Conservation (phyloP, 1,284 basidiomycete genomes). For the Pascua sp. region DNA sequence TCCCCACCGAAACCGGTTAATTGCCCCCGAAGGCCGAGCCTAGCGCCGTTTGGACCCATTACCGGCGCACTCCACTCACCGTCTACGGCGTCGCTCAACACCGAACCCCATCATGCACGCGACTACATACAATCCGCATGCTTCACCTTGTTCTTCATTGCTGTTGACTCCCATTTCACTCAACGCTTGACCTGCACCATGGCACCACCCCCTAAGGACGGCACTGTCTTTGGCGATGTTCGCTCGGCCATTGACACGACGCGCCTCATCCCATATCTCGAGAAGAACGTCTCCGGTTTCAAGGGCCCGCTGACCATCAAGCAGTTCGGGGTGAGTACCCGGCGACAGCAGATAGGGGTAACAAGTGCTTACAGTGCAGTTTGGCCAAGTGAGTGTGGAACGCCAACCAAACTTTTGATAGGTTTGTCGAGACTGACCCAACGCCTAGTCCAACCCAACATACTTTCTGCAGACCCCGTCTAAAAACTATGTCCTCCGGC, state of each 20-base stretch:
- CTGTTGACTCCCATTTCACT: too few relatives aligned
- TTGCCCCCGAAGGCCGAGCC: too few relatives aligned
- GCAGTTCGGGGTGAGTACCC: conserved; percentile 76
- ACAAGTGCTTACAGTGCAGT: conserved; percentile 17
- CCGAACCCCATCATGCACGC: too few relatives aligned
- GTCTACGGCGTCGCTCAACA: too few relatives aligned
- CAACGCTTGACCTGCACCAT: too few relatives aligned
- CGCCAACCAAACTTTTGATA: neutral
- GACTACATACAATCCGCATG: too few relatives aligned
- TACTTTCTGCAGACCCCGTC: conserved; percentile 55
- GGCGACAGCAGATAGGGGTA: too few relatives aligned
- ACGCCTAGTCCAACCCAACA: conserved; percentile 79
- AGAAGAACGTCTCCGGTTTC: conserved; percentile 58
- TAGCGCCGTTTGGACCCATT: too few relatives aligned
- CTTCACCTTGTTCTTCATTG: too few relatives aligned
- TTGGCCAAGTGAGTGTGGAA: neutral
- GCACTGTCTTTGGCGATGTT: conserved; percentile 37
- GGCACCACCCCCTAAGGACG: conserved; percentile 1
- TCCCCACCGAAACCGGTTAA: too few relatives aligned
- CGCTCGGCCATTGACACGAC: conserved; percentile 66
- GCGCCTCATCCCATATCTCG: conserved; percentile 66
- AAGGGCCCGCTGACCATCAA: conserved; percentile 70
- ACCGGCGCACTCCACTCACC: too few relatives aligned
- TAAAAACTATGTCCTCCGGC: conserved; percentile 66
- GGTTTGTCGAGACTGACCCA: neutral